Evolutionary conservation across 164 flowering plant genomes (phyloP), one percentile per base, ranked within the genome.

Genomic region (Nelumbo lutea): DNA sequence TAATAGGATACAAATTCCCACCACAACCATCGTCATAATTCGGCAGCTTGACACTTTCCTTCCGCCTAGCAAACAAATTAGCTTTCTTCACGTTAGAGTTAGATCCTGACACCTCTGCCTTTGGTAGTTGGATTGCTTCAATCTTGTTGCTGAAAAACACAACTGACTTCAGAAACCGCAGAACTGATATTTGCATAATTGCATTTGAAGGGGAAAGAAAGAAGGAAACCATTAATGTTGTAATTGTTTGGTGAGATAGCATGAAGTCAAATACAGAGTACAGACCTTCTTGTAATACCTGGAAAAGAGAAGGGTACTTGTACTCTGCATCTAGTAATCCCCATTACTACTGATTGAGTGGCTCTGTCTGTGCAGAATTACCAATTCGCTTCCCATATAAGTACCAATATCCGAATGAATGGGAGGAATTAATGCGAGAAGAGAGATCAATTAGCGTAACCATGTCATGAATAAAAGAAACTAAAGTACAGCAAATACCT

Each of bases 31-130:
- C 73, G 44, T 64, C 76, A 76, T 74, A 67, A 68, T 61, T 76
- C 47, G 96, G 90, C 61, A 90, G 72, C 71, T 72, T 77, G 41
- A 83, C 68, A 56, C 79, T 79, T 67, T 86, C 85, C 76, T 73
- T 90, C 65, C 69, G 76, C 61, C 78, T 73, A 11, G 92, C 91
- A 38, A 77, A 72, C 55, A 87, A 75, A 52, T 81, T 76, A 10
- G 90, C 93, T 76, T 70, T 85, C 80, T 82, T 27, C 27, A 27
- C 27, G 27, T 27, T 86, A 6, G 59, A 66, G 65, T 68, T 80
- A 41, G 84, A 62, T 46, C 68, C 75, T 13, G 78, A 68, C 2
- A 64, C 64, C 27, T 75, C 74, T 52, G 76, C 78, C 59, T 68
- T 78, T 5, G 65, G 57, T 46, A 64, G 73, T 70, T 64, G 76